Percentiles rank a stretch among this genome's conserved stretches.
These are phyloP conservation scores for Apiospora malaysiana DNA, from an alignment of 2,329 filamentous ascomycete species.

Conservation along the genomic window DNA sequence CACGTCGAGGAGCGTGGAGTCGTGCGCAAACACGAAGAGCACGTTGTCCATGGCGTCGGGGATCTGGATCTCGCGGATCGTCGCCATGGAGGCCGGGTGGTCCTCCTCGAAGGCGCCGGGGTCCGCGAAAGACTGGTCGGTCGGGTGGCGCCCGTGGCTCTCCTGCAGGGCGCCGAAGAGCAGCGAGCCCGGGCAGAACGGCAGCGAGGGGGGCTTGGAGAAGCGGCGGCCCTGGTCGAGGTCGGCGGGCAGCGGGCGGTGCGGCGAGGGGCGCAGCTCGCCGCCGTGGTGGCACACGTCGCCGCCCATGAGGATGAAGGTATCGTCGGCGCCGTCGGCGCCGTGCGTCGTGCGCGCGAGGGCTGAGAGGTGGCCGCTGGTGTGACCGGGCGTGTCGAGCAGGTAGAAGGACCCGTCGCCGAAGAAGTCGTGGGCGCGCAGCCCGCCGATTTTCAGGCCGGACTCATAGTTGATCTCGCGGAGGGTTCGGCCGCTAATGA, in stretches of 20 bases:
- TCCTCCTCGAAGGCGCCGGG: not conserved
- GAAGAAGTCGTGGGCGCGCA: conserved; percentile 57
- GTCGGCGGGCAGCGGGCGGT: conserved; percentile 43
- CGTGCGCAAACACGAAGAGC: conserved; percentile 35
- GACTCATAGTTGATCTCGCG: conserved; percentile 13
- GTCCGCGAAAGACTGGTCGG: conserved; percentile 13
- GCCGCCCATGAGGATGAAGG: conserved; percentile 57
- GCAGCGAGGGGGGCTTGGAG: too few species aligned
- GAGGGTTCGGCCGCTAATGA: conserved; percentile 49
- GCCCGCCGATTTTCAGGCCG: conserved; percentile 2
- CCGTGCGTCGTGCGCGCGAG: conserved; percentile 49
- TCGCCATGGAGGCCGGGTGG: not conserved
- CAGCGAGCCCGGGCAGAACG: not conserved
- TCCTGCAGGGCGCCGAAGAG: not conserved
- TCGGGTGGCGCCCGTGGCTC: not conserved
- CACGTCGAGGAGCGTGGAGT: conserved; percentile 28
- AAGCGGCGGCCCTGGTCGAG: too few species aligned
- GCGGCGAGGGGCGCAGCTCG: conserved; percentile 50
- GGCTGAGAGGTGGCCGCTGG: conserved; percentile 55
- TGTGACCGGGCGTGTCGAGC: conserved; percentile 58
- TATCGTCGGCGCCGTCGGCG: conserved; percentile 28
- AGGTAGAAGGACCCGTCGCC: conserved; percentile 62
- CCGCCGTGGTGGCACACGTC: conserved; percentile 53
- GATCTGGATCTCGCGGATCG: conserved; percentile 12
- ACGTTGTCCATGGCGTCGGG: conserved; percentile 34